Conservation (phyloP, 345 rosid species). For the Citrus sp. region DNA sequence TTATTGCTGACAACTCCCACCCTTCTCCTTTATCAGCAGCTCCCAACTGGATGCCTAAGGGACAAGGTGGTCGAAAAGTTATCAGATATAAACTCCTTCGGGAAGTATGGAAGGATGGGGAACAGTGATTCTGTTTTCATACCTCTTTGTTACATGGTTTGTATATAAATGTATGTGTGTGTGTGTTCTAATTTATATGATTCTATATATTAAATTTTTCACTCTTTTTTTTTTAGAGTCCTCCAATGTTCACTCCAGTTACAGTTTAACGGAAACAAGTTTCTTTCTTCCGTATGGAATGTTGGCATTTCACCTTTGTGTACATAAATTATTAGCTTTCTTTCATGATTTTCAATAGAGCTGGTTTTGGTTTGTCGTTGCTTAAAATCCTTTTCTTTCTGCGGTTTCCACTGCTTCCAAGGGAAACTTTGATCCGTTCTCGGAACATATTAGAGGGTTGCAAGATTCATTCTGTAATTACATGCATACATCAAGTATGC, state of each 20-base stretch:
- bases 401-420: not conserved
- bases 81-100: slow-evolving; percentile 71
- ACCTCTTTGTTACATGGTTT: not conserved
- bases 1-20: slow-evolving; percentile 37
- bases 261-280: not conserved
- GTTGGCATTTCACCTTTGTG: not conserved
- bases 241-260: not conserved
- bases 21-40: slow-evolving; percentile 33
- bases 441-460: not conserved
- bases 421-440: not conserved
- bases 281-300: not conserved
- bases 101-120: slow-evolving; percentile 65
- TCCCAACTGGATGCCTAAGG: slow-evolving; percentile 46
- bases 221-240: not conserved
- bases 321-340: not conserved
- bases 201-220: too few relatives aligned
- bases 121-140: slow-evolving; percentile 19
- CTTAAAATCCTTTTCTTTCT: not conserved
- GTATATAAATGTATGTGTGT: not conserved
- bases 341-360: not conserved
- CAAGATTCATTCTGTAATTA: not conserved
- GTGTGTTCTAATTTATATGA: too few relatives aligned
- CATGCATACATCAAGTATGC: not conserved
- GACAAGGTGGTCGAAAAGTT: slow-evolving; percentile 45
- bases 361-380: not conserved